Evolutionary conservation across 148 eudicot species (phyloP), one percentile per base, ranked within the genome.

Genomic region (Amaranthus hypochondriacus): DNA sequence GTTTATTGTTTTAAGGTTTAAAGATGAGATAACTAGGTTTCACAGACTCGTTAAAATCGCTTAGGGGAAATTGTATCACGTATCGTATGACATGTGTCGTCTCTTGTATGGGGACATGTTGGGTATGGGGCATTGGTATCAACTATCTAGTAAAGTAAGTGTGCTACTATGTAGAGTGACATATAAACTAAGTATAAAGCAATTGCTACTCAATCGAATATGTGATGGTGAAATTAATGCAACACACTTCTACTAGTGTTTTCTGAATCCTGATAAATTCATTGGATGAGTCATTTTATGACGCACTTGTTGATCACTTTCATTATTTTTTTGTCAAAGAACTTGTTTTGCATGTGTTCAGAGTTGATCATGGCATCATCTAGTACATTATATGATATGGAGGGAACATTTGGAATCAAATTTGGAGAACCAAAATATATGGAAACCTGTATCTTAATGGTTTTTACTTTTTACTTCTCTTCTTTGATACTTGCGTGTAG

Each of bases 301-400:
- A 48, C n/a, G 53, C 6, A 5, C 5, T 49, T 18, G 53, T 3
- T n/a, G 39, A n/a, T 42, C 11, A 8, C 21, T 54, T 6, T 9
- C 3, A 47, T 43, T n/a, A 28, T 2, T 61, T 9, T 28, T 51
- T 13, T 64, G 6, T 49, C 15, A 28, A 13, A 62, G 59, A 52
- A 53, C 43, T 21, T 60, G 44, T 56, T 3, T 65, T 77, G 51
- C 42, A 6, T 66, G 18, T 72, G 46, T 49, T 71, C 65, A 44
- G 15, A 57, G 39, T 28, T 28, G 39, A 28, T 28, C 12, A 52
- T 10, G 12, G 60, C 18, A 15, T 51, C 18, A 9, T 71, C 39
- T 14, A 63, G 2, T 63, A 14, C 44, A 18, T 6, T 44, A 4
- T 18, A 69, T 66, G 52, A 46, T 57, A 65, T 55, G 48, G 46